Evolutionary conservation across 805 yeast genomes (phyloP), one percentile per base, ranked within the genome.

Genomic region (Candida namnaoensis): DNA sequence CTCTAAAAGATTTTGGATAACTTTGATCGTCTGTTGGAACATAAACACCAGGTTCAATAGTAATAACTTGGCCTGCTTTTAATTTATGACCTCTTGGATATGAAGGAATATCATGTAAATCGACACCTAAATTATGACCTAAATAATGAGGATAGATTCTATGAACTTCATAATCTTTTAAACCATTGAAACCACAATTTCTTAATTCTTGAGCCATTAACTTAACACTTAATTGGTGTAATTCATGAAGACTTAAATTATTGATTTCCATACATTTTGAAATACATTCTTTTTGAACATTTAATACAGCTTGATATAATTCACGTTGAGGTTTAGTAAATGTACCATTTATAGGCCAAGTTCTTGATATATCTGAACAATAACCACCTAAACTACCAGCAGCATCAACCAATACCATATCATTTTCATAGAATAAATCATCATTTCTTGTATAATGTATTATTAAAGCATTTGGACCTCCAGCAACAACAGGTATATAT

Each of bases 11-110:
- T 46, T 74, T 69, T 23, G 99, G 98, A 72, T 81, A 91, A 44
- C 66, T 68, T 25, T 56, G 50, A 41, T 74, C 78, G 49, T 74
- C 69, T 8, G 33, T 30, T 1, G 99, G 98, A 36, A 95, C 75
- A 58, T 93, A 93, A 27, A 93, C 72, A 26, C 99, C 99, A 0
- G 99, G 99, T 59, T 95, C 99, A 24, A 95, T 78, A 2, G 99
- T 93, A 38, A 93, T 69, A 5, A 91, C 97, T 57, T 88, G 95
- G 23, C 90, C 90, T 19, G 68, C 66, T 37, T 62, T 62, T 38
- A 93, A 58, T 30, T 65, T 64, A 23, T 71, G 68, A 42, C 65
- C 66, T 47, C 88, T 70, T 4, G 91, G 73, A 34, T 69, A 71
- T 3, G 69, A 60, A 5, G 95, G 95, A 33, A 78, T 69, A 56